A percentile compares a stretch with the other conserved stretches of the same genome.
phyloP scores from a whole-genome alignment of 1,284 basidiomycete genomes.

The Somion occarium region DNA sequence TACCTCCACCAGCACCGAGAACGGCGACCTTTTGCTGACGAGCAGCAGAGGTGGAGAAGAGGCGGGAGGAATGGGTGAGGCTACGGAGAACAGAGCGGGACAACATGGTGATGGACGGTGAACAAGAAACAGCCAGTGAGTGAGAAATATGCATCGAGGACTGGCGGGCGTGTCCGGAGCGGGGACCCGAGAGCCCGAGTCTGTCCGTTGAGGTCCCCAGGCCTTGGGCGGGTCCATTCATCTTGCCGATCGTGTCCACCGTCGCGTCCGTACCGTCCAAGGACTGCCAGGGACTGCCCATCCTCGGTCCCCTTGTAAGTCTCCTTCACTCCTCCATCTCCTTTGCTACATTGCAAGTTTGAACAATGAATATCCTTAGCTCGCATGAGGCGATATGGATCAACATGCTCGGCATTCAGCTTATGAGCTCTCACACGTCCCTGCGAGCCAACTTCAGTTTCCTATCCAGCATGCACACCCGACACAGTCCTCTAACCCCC shows the following conservation, averaged over 20 bases:
- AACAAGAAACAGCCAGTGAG: neutral
- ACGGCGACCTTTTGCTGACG: constrained; percentile 83
- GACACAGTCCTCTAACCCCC: neutral
- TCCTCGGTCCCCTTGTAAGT: no score
- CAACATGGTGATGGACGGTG: constrained; percentile 39
- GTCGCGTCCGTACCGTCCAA: no score
- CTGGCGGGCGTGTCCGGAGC: neutral
- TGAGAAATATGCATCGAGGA: neutral
- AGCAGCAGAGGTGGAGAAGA: constrained; percentile 76
- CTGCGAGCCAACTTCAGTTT: neutral
- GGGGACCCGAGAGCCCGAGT: no score
- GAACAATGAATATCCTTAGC: no score
- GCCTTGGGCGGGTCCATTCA: no score
- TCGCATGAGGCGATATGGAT: neutral
- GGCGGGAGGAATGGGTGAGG: constrained; percentile 42
- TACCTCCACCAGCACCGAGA: constrained; percentile 90
- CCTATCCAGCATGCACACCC: neutral
- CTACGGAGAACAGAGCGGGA: constrained; percentile 50
- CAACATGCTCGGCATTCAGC: neutral
- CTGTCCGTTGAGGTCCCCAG: no score
- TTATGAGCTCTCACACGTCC: neutral
- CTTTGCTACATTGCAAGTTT: no score
- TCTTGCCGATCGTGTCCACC: neutral
- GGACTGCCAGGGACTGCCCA: no score
- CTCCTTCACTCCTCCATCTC: no score